A percentile compares a stretch with the other conserved stretches of the same genome.
Evolutionary conservation across 495 filamentous ascomycete species (phyloP).

Genomic region (Cetradonia linearis): DNA sequence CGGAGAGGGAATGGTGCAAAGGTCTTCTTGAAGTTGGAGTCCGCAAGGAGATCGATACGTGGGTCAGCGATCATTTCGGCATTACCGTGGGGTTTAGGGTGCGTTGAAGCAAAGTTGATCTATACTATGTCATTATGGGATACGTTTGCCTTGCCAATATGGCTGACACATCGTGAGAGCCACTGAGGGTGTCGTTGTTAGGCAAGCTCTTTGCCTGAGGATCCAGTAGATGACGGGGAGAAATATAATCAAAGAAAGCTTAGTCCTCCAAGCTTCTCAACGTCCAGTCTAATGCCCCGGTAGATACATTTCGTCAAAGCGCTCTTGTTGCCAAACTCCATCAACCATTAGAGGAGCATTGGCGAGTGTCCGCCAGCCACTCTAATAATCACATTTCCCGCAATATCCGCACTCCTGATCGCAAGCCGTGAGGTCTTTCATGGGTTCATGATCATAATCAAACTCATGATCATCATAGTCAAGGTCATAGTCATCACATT

Average conservation of each 20-base stretch:
- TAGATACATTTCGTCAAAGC: no score
- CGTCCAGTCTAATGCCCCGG: slow-evolving; percentile 10
- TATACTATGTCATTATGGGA: no score
- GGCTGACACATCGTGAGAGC: no score
- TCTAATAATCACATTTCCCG: slow-evolving; percentile 27
- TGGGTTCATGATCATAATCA: slow-evolving; percentile 23
- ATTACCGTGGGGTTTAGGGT: slow-evolving; percentile 13
- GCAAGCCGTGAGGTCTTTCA: slow-evolving; percentile 33
- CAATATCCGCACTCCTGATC: slow-evolving; percentile 33
- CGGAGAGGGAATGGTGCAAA: no score
- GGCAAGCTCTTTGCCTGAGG: no score
- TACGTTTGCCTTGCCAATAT: no score
- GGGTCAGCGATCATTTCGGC: slow-evolving; percentile 21
- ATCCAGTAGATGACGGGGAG: not conserved
- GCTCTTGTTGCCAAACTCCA: slow-evolving; percentile 12
- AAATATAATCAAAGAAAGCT: slow-evolving; percentile 8
- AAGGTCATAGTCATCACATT: slow-evolving; percentile 12
- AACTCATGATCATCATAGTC: slow-evolving; percentile 10
- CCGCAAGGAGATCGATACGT: not conserved
- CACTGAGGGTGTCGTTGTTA: no score
- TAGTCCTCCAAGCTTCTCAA: slow-evolving; percentile 9
- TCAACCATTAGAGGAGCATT: slow-evolving; percentile 14
- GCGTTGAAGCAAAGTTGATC: not conserved
- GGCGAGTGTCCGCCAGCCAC: slow-evolving; percentile 3
- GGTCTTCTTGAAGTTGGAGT: no score